Evolutionary conservation across 139 green algal genomes (phyloP), one percentile per base, ranked within the genome.

Genomic region (Chlamydomonas sphaeroides): DNA sequence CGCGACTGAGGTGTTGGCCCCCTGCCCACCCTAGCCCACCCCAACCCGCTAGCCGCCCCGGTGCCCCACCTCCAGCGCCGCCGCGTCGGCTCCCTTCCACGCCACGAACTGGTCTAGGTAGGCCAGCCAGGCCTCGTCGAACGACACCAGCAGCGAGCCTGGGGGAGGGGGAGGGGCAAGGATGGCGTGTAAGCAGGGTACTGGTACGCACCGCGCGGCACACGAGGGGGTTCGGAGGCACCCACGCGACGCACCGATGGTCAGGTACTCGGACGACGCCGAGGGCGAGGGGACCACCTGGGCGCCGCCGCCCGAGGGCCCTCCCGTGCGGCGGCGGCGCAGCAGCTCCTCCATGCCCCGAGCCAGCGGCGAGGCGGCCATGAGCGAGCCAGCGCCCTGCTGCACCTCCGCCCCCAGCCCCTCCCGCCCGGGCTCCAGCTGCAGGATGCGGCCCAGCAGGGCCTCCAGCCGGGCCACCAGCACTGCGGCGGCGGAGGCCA

Each of bases 81-180:
- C 93, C 33, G 93, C 93, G 80, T 98, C 95, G 14, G 92, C 86
- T n/a, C 84, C 84, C 93, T 98, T 98, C 95, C 95, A 98, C 21
- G 92, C 92, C 62, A 93, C 91, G 88, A 98, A 98, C 78, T 95
- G 94, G 83, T 98, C 94, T 80, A 98, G 88, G 85, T 98, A 98
- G n/a, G 86, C 75, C 35, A 95, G 83, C 96, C 96, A 98, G 23
- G 85, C 81, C 28, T 89, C 78, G 68, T 98, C 95, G 89, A 98
- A 98, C 5, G 33, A 53, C 65, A 87, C 77, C 77, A 84, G 65
- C 77, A 74, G 65, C 0, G 63, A 48, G 33, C 77, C 77, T 84
- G 41, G 42, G 18, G 14, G 56, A 21, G 36, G 30, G 39, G 59
- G 5, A 23, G 6, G 32, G 62, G 65, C 11, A 32, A n/a, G n/a